Base-by-base conservation (phyloP, 192 early-diverging fungal genomes). In the Gorgonomyces haynaldii region DNA sequence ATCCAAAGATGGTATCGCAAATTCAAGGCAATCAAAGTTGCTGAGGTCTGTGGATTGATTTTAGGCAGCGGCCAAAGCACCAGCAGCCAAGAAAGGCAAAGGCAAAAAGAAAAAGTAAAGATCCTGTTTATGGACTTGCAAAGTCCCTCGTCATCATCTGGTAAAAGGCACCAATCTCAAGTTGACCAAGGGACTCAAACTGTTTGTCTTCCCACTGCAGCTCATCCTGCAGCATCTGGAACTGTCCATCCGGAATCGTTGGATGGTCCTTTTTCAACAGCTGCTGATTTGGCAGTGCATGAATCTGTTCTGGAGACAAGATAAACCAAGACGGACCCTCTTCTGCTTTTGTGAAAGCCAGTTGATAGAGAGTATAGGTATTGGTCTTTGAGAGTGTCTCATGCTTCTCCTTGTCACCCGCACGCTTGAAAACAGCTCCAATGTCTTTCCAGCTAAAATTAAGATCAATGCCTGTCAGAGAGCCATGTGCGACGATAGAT, bases 1-100 rank as follows among this genome's bases (percentile, higher is more conserved):
- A 64, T 74, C 21, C 72, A 74, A 44, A 8, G 67, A 21, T 74
- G 66, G 67, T 74, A 57, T 32, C 54, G 58, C 39, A 50, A 60
- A 50, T 27, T 38, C 7, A 37, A 31, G 16, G 50, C 50, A 44
- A 49, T 49, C 20, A 6, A 26, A n/a, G 37, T 26, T 26, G 35
- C 22, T 35, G 22, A 13, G 44, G 26, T 30, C 9, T 29, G 26
- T 20, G 12, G 2, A 9, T 19, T 46, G 21, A 35, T 17, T 0
- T 20, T 46, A 46, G 46, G 4, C 24, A 0, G 46, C 46, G 7
- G 17, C 32, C 3, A 49, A 49, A 38, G 32, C 46, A 17, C 46
- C 46, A 22, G n/a, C n/a, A n/a, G 32, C 35, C 19, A 49, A 49
- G 27, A 34, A 34, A 1, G 29, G 30, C 6, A 49, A 49, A 38